A percentile compares a stretch with the other conserved stretches of the same genome.
Evolutionary conservation across 2,329 filamentous ascomycete species (phyloP).

Genomic region (Ploettnerulaceae sp.): DNA sequence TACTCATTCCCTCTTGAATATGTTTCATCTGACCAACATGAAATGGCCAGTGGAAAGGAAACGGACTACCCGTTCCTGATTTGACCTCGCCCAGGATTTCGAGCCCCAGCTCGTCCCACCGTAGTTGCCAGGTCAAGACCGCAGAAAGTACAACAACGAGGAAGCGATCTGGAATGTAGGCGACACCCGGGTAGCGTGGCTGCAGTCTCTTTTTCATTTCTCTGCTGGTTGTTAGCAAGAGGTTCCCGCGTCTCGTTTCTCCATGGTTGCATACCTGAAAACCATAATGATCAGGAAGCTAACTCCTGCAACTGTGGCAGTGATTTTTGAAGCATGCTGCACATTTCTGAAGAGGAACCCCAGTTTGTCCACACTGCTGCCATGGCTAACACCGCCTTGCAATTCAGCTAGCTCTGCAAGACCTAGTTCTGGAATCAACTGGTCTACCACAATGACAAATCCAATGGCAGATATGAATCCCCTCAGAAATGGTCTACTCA

Average conservation of each 20-base stretch:
- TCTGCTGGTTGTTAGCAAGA: slow-evolving; percentile 40
- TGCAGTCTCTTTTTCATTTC: slow-evolving; percentile 78
- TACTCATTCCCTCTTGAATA: slow-evolving; percentile 81
- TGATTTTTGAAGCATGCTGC: slow-evolving; percentile 64
- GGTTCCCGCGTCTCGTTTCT: not conserved
- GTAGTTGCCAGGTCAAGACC: slow-evolving; percentile 68
- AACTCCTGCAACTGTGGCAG: slow-evolving; percentile 67
- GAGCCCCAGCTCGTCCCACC: slow-evolving; percentile 76
- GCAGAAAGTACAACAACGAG: slow-evolving; percentile 82
- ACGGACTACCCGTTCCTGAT: slow-evolving; percentile 63
- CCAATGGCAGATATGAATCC: slow-evolving; percentile 98
- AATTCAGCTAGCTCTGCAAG: slow-evolving; percentile 62
- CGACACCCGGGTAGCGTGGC: slow-evolving; percentile 71
- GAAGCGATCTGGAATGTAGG: slow-evolving; percentile 89
- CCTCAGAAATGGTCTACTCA: slow-evolving; percentile 85
- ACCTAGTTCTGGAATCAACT: slow-evolving; percentile 86
- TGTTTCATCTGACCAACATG: slow-evolving; percentile 70
- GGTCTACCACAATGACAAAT: slow-evolving; percentile 92
- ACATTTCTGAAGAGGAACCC: slow-evolving; percentile 69
- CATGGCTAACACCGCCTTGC: slow-evolving; percentile 63
- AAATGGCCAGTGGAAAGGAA: slow-evolving; percentile 85
- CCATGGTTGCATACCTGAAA: slow-evolving; percentile 55
- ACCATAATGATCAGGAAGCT: slow-evolving; percentile 88
- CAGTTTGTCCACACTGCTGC: slow-evolving; percentile 82
- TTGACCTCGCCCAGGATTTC: slow-evolving; percentile 80